Conservation (phyloP, 495 filamentous ascomycete species). For the Achaetomiella virescens region DNA sequence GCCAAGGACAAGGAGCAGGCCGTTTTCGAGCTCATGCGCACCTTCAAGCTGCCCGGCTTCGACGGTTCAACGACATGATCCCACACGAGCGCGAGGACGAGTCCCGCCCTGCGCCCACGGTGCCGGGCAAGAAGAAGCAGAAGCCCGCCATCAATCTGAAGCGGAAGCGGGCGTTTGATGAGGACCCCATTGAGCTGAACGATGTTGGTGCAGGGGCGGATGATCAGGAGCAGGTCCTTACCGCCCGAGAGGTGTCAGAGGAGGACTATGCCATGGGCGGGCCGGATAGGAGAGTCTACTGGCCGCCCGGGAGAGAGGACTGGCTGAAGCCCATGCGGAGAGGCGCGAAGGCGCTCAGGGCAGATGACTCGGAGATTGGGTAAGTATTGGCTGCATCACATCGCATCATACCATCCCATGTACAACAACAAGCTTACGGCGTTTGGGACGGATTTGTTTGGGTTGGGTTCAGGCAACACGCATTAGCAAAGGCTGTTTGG, state of each 20-base stretch:
- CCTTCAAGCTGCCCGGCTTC: slow-evolving; percentile 72
- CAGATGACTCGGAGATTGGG: slow-evolving; percentile 13
- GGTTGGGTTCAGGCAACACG: too few species aligned
- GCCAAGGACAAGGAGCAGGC: slow-evolving; percentile 98
- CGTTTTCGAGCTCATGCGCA: slow-evolving; percentile 89
- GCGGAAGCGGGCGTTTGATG: slow-evolving; percentile 21
- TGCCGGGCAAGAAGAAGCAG: slow-evolving; percentile 41
- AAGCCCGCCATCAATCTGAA: slow-evolving; percentile 21
- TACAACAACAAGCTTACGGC: too few species aligned
- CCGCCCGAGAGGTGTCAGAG: slow-evolving; percentile 47
- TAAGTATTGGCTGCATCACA: background rate
- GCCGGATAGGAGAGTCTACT: slow-evolving; percentile 78
- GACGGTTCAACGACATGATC: slow-evolving; percentile 69
- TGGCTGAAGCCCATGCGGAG: slow-evolving; percentile 80
- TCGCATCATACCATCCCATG: too few species aligned
- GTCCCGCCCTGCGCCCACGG: slow-evolving; percentile 55
- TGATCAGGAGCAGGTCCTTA: slow-evolving; percentile 34
- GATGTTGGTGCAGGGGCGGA: slow-evolving; percentile 40
- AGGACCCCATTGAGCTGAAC: slow-evolving; percentile 34
- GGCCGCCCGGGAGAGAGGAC: slow-evolving; percentile 83
- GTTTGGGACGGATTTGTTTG: too few species aligned
- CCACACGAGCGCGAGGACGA: slow-evolving; percentile 75
- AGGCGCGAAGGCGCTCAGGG: slow-evolving; percentile 34
- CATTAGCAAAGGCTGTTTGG: too few species aligned
- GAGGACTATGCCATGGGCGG: slow-evolving; percentile 86